A percentile compares a stretch with the other conserved stretches of the same genome.
Evolutionary conservation across 1,139 yeast species (phyloP).

Genomic region (Trichomonascaceae sp.): DNA sequence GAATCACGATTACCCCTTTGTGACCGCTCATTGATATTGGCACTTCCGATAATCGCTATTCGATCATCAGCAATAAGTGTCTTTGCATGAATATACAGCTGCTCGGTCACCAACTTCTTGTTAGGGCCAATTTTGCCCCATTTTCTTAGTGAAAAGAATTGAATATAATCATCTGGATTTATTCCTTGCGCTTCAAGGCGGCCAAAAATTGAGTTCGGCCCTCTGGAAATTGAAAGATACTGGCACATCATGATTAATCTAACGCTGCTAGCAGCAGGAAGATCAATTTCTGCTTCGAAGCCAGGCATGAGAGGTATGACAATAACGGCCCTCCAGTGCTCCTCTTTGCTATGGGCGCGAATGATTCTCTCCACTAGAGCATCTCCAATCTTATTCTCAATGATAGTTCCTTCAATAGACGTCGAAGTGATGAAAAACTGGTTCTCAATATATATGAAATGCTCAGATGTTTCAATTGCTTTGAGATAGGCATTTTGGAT

Average conservation of each 20-base stretch:
- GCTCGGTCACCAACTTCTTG: slow-evolving; percentile 76
- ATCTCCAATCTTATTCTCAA: slow-evolving; percentile 89
- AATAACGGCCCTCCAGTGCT: slow-evolving; percentile 83
- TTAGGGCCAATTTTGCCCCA: slow-evolving; percentile 91
- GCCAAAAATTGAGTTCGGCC: slow-evolving; percentile 83
- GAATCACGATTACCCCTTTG: slow-evolving; percentile 93
- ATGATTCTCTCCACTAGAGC: slow-evolving; percentile 93
- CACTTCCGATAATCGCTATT: slow-evolving; percentile 90
- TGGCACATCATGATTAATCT: slow-evolving; percentile 97
- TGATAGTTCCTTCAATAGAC: slow-evolving; percentile 75
- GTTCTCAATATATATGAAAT: slow-evolving; percentile 89
- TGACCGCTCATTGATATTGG: slow-evolving; percentile 92
- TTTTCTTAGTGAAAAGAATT: slow-evolving; percentile 83
- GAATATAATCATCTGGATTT: slow-evolving; percentile 80
- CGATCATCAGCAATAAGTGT: slow-evolving; percentile 91
- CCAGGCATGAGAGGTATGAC: slow-evolving; percentile 98
- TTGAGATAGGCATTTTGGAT: slow-evolving; percentile 90
- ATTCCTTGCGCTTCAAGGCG: slow-evolving; percentile 74
- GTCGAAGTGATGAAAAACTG: slow-evolving; percentile 91
- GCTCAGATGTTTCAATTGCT: slow-evolving; percentile 85
- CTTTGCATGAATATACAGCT: slow-evolving; percentile 89
- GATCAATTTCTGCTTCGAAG: slow-evolving; percentile 87
- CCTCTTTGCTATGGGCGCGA: slow-evolving; percentile 72
- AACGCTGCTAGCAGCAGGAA: slow-evolving; percentile 89
- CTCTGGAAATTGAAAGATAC: slow-evolving; percentile 87